phyloP scores from a whole-genome alignment of 1,139 yeast species.

The Torulaspora globosa region DNA sequence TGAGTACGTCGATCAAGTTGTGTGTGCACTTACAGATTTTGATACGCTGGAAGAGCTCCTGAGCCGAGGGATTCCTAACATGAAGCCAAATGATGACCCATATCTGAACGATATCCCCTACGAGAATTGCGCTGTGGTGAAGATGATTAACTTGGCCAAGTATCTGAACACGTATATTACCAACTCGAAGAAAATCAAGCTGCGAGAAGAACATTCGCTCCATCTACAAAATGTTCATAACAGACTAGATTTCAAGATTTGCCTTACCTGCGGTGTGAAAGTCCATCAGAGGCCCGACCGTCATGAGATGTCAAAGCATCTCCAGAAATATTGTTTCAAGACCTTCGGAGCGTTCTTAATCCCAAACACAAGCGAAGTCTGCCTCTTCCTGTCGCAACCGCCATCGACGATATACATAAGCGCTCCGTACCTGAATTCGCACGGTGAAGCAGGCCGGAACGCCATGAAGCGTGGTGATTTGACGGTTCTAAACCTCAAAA shows the following conservation, averaged over 20 bases:
- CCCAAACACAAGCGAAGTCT: conserved; percentile 43
- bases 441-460: conserved; percentile 64
- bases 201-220: conserved; percentile 30
- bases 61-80: conserved; percentile 10
- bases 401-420: conserved; percentile 41
- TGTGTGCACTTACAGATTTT: conserved; percentile 18
- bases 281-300: conserved; percentile 37
- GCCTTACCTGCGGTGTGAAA: conserved; percentile 42
- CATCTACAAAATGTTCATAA: conserved; percentile 30
- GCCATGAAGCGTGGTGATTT: conserved; percentile 50
- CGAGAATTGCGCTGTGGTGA: conserved; percentile 67
- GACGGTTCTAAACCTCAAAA: conserved; percentile 48
- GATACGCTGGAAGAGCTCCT: conserved; percentile 19
- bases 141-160: conserved; percentile 58
- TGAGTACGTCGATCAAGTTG: conserved; percentile 17
- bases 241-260: conserved; percentile 41
- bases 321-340: conserved; percentile 32
- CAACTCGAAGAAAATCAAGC: conserved; percentile 34
- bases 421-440: conserved; percentile 67
- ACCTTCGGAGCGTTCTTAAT: conserved; percentile 45
- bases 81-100: conserved; percentile 16
- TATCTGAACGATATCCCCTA: conserved; percentile 23
- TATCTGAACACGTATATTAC: conserved; percentile 70
- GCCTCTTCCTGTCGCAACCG: conserved; percentile 39
- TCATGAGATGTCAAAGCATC: conserved; percentile 39